Evolutionary conservation across 306 rosid species (phyloP).

Genomic region (Comarum palustre): DNA sequence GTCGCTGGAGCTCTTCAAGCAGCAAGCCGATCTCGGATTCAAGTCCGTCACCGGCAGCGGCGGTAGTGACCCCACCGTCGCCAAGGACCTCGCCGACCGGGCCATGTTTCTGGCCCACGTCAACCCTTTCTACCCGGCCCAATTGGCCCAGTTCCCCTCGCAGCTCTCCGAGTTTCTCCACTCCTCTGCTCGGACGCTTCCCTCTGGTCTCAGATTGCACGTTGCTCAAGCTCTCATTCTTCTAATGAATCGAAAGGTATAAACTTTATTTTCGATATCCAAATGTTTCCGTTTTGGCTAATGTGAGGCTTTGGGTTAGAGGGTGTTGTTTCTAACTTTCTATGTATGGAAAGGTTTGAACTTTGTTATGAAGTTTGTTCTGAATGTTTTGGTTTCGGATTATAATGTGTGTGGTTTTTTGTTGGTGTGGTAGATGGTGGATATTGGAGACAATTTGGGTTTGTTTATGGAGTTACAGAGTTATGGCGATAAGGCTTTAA

Average conservation of each 20-base stretch:
- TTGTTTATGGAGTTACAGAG: constrained; percentile 88
- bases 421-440: constrained; percentile 45
- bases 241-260: constrained; percentile 57
- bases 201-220: constrained; percentile 54
- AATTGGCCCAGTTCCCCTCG: constrained; percentile 54
- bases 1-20: constrained; percentile 59
- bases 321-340: not conserved
- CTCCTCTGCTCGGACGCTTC: constrained; percentile 48
- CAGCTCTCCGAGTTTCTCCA: constrained; percentile 59
- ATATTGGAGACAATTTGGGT: constrained; percentile 48
- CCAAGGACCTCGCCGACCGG: constrained; percentile 71
- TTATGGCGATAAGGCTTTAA: constrained; percentile 52
- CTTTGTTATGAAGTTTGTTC: not conserved
- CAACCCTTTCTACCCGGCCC: constrained; percentile 54
- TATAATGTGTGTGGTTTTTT: not conserved
- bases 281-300: not conserved
- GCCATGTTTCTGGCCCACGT: constrained; percentile 72
- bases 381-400: not conserved
- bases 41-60: constrained; percentile 66
- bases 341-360: not conserved
- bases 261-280: not conserved
- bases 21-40: constrained; percentile 64
- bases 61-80: constrained; percentile 52
- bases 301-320: not conserved
- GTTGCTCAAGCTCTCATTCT: constrained; percentile 58